phyloP scores from a whole-genome alignment of 768 basidiomycete genomes.

The Termitomyces bulborhizus region DNA sequence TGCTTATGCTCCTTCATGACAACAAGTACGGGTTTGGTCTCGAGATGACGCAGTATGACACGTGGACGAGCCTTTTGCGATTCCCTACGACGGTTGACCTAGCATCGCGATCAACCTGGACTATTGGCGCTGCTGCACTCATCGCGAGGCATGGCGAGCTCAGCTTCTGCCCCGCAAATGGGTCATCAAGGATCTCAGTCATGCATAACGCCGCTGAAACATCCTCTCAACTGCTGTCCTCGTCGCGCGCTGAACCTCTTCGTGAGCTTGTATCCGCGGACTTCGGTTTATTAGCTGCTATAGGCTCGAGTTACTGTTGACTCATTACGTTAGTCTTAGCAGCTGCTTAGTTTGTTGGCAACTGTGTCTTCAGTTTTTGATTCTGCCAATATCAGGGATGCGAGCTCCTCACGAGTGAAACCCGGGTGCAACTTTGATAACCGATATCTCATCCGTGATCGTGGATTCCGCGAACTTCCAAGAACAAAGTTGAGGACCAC shows the following conservation, averaged over 20 bases:
- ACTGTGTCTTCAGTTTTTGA: too few species aligned
- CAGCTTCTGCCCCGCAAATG: neutral
- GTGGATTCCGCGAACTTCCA: too few species aligned
- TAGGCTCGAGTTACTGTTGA: too few species aligned
- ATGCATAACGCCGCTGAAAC: neutral
- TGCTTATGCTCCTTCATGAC: constrained; percentile 10
- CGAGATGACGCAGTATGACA: constrained; percentile 13
- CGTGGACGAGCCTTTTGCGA: constrained; percentile 9
- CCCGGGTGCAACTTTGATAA: too few species aligned
- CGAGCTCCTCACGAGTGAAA: too few species aligned
- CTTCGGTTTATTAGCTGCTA: too few species aligned
- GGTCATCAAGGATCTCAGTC: neutral
- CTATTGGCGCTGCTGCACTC: constrained; percentile 9
- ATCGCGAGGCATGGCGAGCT: constrained; percentile 8
- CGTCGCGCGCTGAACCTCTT: neutral
- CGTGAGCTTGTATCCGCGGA: neutral
- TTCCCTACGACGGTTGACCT: constrained; percentile 9
- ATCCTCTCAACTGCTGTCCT: neutral
- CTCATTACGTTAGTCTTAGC: too few species aligned
- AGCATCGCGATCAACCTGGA: constrained; percentile 12
- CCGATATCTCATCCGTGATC: too few species aligned
- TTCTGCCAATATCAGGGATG: too few species aligned
- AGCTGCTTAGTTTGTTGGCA: too few species aligned
- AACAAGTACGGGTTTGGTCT: constrained; percentile 12
- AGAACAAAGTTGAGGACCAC: too few species aligned